Base-by-base conservation (phyloP, 805 yeast species). In the Saturnispora halmiae region DNA sequence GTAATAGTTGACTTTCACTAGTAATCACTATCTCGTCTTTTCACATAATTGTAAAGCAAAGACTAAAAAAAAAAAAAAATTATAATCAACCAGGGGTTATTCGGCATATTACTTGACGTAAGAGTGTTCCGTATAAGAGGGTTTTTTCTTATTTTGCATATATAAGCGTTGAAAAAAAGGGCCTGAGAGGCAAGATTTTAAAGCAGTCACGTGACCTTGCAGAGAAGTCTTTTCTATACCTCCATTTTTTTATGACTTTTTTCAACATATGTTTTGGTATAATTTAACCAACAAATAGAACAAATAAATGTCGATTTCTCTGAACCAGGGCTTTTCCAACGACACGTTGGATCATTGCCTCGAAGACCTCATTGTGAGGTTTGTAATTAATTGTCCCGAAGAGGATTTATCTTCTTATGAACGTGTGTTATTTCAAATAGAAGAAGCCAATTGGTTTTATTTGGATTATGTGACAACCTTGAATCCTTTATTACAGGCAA, bases 391-490 rank as follows among this genome's bases (percentile, higher is more conserved):
- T 66, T 83, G 88, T 39, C 97, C 98, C 8, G 75, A 77, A 4
- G 96, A 90, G 54, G 98, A 92, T 59, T 64, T 90, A 39, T 76
- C 92, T 26, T 73, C 88, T 13, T 72, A 79, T 22, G 90, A 75
- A 56, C 70, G 98, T 55, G 82, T 88, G 20, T 75, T 87, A 54
- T 92, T 92, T 64, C 95, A 88, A 58, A 79, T 92, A 31, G 99
- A 92, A 66, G 97, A 92, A 60, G 98, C 98, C 2, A 96, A 87
- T 51, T 92, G 98, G 98, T 92, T 83, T 56, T 92, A 88, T 61
- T 73, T 82, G 37, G 99, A 92, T 61, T 88, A 81, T 52, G 69
- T 81, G 10, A 72, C 88, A 27, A 73, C 72, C 27, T 63, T 79
- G 51, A 82, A 86, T 57, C 88, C 92, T 3, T 59, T 69, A 25